Evolutionary conservation across 495 filamentous ascomycete genomes (phyloP).

Genomic region (Copromyces sp.): DNA sequence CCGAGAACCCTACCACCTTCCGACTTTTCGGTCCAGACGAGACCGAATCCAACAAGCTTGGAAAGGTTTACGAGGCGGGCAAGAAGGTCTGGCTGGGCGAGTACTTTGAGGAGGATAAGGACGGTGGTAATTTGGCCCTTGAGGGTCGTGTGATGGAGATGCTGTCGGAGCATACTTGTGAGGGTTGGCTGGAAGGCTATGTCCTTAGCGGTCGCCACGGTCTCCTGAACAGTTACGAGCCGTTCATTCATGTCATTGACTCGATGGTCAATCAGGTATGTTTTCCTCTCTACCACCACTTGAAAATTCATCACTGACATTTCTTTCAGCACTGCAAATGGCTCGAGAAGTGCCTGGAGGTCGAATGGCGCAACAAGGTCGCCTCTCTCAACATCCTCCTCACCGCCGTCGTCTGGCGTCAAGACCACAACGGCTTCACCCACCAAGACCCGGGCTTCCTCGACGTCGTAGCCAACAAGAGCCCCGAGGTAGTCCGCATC

Average conservation of each 20-base stretch:
- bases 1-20: slow-evolving; percentile 51
- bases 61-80: slow-evolving; percentile 52
- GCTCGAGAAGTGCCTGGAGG: slow-evolving; percentile 65
- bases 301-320: slow-evolving; percentile 6
- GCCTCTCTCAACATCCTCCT: slow-evolving; percentile 65
- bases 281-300: not conserved
- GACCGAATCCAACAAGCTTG: slow-evolving; percentile 67
- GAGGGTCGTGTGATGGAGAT: slow-evolving; percentile 69
- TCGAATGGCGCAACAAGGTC: slow-evolving; percentile 58
- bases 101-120: slow-evolving; percentile 59
- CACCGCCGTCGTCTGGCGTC: slow-evolving; percentile 65
- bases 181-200: slow-evolving; percentile 71
- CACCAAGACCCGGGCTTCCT: slow-evolving; percentile 72
- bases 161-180: slow-evolving; percentile 62
- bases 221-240: slow-evolving; percentile 66
- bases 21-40: slow-evolving; percentile 67
- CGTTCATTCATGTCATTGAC: slow-evolving; percentile 70
- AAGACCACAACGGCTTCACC: slow-evolving; percentile 73
- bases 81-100: slow-evolving; percentile 72
- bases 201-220: slow-evolving; percentile 61
- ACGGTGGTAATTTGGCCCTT: slow-evolving; percentile 56
- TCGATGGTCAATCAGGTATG: slow-evolving; percentile 60
- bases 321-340: slow-evolving; percentile 57
- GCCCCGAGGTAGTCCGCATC: slow-evolving; percentile 63
- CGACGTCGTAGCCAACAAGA: slow-evolving; percentile 65